Conservation (phyloP, 257 asterid species). For the Fraxinus americana region DNA sequence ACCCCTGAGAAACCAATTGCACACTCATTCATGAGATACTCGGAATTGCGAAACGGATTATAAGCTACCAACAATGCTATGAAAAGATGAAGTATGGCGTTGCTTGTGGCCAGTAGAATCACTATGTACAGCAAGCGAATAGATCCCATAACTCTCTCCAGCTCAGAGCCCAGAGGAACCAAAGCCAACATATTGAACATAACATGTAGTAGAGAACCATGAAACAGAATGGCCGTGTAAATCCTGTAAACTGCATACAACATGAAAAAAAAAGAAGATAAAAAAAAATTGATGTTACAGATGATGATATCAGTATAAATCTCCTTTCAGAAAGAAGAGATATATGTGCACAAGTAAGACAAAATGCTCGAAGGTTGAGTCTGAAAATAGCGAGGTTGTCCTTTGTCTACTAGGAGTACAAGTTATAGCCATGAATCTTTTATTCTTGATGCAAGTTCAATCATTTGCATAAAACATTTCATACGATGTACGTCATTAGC, state of each 20-base stretch:
- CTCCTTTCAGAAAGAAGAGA: neutral
- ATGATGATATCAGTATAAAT: neutral
- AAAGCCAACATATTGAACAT: conserved; percentile 95
- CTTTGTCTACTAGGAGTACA: conserved; percentile 8
- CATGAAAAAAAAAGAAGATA: conserved; percentile 2
- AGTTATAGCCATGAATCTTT: neutral
- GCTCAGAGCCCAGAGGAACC: conserved; percentile 97
- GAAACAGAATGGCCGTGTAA: conserved; percentile 75
- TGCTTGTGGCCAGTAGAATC: conserved; percentile 74
- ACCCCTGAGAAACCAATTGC: conserved; percentile 96
- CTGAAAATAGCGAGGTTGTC: neutral
- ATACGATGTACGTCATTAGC: neutral
- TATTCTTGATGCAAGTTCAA: conserved; percentile 12
- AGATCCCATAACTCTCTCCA: conserved; percentile 98
- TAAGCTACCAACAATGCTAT: conserved; percentile 63
- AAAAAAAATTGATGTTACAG: neutral
- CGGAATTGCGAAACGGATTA: conserved; percentile 51
- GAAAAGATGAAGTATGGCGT: conserved; percentile 77
- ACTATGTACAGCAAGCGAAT: conserved; percentile 68
- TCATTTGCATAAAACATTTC: neutral
- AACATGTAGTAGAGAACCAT: conserved; percentile 90
- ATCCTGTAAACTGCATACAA: conserved; percentile 80
- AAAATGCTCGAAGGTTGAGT: neutral
- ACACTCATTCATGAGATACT: conserved; percentile 74
- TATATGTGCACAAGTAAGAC: conserved; percentile 3